Base-by-base conservation (phyloP, 805 yeast species). In the Yamadazyma philogaea region DNA sequence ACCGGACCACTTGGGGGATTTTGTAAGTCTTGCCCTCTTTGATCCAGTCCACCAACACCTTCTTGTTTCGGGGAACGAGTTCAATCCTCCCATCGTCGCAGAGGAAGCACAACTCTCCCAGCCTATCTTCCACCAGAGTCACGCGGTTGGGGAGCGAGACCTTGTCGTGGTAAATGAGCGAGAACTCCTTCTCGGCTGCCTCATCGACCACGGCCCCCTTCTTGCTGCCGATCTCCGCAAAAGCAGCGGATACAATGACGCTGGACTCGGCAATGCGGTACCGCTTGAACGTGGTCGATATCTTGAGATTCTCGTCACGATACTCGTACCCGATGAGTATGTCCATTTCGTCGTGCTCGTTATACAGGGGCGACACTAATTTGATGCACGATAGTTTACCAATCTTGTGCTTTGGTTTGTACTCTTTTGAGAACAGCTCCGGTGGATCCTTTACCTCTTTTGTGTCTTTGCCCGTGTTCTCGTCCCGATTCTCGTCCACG, bases 301-400 rank as follows among this genome's bases (percentile, higher is more conserved):
- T 30, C 8, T 48, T 45, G 14, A 39, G 34, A 6, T 43, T 44
- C n/a, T 50, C 52, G 28, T 52, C 50, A 14, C 42, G 47, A 24
- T 41, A 45, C 27, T 49, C 63, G 51, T 77, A 76, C 6, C 66
- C 62, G 16, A 78, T 37, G 3, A 80, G 52, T 8, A 80, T 59
- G 30, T 78, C 82, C 21, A 78, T 47, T 10, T 63, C 66, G 0
- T 77, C 66, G 3, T 66, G 66, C 14, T 61, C 51, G 4, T 68
- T 64, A 40, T 63, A 68, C 45, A 64, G 66, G 0, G 82, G 75
- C 0, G 81, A 69, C 1, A 78, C 47, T 4, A 77, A 46, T 37
- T 72, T 72, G 6, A 81, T 56, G 2, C 68, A 56, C 1, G 53
- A 34, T 30, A 64, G 44, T 11, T 36, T 19, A 4, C 57, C 54